Evolutionary conservation across 2,329 filamentous ascomycete species (phyloP).

Genomic region (Colletotrichum abscissum): DNA sequence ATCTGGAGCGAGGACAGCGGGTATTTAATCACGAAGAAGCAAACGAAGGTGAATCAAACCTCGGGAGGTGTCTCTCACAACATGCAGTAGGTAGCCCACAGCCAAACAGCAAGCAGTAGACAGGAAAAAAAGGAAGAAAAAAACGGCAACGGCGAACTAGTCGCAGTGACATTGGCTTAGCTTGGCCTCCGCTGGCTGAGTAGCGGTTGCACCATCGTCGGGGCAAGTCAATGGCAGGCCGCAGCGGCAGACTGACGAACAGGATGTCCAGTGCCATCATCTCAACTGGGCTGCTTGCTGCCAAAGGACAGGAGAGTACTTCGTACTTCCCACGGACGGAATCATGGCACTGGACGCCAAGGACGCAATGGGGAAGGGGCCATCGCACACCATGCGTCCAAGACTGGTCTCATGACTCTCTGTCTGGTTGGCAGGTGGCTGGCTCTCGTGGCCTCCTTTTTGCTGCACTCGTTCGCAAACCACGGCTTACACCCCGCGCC

Average conservation of each 20-base stretch:
- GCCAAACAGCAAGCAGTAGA: background rate
- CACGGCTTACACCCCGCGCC: constrained; percentile 13
- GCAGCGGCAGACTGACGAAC: background rate
- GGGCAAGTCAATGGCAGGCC: background rate
- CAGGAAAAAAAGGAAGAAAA: background rate
- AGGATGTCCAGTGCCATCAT: background rate
- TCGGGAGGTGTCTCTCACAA: constrained; percentile 12
- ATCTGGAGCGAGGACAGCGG: background rate
- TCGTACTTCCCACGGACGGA: background rate
- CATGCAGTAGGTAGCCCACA: constrained; percentile 14
- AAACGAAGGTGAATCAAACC: constrained; percentile 4
- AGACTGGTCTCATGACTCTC: constrained; percentile 33
- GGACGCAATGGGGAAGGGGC: constrained; percentile 1
- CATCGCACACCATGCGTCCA: constrained; percentile 24
- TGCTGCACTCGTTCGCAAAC: background rate
- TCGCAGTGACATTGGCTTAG: constrained; percentile 8
- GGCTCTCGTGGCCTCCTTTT: constrained; percentile 28
- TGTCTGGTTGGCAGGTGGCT: constrained; percentile 28
- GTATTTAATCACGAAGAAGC: constrained; percentile 24
- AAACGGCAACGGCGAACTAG: constrained; percentile 8
- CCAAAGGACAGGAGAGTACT: background rate
- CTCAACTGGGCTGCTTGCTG: background rate
- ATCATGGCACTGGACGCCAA: constrained; percentile 4
- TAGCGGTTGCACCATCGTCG: constrained; percentile 9
- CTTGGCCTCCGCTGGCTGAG: constrained; percentile 8